phyloP scores from a whole-genome alignment of 352 stramenopile species.

The Globisporangium nodosum region DNA sequence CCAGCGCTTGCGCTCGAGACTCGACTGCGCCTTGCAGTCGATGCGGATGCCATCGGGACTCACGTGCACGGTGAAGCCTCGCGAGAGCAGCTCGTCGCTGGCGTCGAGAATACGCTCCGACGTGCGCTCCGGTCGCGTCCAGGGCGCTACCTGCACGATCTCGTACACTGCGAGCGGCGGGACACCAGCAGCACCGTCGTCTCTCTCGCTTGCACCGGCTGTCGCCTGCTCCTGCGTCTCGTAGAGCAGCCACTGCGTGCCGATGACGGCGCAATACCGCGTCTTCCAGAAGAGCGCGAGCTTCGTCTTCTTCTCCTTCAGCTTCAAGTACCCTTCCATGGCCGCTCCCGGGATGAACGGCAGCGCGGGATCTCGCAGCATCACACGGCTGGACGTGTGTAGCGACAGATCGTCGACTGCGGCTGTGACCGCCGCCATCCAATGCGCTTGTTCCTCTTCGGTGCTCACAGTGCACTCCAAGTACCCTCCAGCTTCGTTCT shows the following conservation, averaged over 20 bases:
- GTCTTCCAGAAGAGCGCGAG: constrained; percentile 45
- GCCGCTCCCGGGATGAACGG: constrained; percentile 48
- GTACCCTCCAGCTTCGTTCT: constrained; percentile 53
- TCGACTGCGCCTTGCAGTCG: constrained; percentile 53
- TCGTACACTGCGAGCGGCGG: constrained; percentile 52
- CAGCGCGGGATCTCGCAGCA: constrained; percentile 40
- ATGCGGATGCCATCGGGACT: constrained; percentile 23
- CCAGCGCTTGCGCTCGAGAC: constrained; percentile 65
- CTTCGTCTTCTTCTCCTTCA: constrained; percentile 33
- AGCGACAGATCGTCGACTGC: constrained; percentile 19
- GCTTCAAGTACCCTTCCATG: constrained; percentile 72
- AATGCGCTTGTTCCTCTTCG: constrained; percentile 30
- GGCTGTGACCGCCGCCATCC: constrained; percentile 24
- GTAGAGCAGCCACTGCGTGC: constrained; percentile 67
- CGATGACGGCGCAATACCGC: constrained; percentile 67
- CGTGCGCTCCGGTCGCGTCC: constrained; percentile 3
- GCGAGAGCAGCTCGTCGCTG: constrained; percentile 17
- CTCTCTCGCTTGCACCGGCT: constrained; percentile 5
- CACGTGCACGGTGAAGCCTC: constrained; percentile 23
- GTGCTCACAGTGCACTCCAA: constrained; percentile 42
- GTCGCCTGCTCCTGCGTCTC: constrained; percentile 54
- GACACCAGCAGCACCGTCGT: constrained; percentile 2
- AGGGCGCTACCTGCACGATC: constrained; percentile 23
- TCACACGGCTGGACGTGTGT: constrained; percentile 2
- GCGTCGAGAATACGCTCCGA: constrained; percentile 4